Percentiles rank a stretch among this genome's conserved stretches.
Conservation (phyloP, 2,329 filamentous ascomycete species). For the Parafenestella ontariensis region DNA sequence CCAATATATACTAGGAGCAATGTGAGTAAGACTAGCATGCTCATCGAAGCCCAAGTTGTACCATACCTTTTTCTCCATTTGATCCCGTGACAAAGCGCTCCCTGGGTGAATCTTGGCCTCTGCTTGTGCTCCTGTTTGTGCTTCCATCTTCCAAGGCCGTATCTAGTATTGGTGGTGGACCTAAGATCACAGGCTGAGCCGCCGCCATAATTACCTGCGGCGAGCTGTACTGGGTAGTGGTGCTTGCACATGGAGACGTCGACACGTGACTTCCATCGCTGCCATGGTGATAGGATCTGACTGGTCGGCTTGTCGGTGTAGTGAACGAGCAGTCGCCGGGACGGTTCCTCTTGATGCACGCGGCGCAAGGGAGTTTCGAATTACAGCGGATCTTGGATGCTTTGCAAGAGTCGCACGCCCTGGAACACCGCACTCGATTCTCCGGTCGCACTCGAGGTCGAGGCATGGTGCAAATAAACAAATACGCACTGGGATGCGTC, state of each 20-base stretch:
- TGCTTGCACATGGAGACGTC: background rate
- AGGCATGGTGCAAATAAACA: background rate
- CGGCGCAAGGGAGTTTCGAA: background rate
- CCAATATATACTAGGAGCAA: background rate
- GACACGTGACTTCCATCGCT: background rate
- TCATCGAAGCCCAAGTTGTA: background rate
- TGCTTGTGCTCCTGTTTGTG: background rate
- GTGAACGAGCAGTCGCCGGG: background rate
- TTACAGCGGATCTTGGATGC: background rate
- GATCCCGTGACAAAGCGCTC: background rate
- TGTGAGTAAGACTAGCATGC: background rate
- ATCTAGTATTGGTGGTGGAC: background rate
- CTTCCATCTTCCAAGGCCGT: background rate
- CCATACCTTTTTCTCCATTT: background rate
- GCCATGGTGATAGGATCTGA: background rate
- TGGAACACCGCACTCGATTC: background rate
- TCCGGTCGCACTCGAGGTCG: background rate
- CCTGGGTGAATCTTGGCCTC: background rate
- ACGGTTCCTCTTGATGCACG: background rate
- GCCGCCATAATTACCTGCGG: background rate
- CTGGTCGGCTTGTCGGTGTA: background rate
- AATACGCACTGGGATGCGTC: background rate
- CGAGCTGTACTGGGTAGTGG: background rate
- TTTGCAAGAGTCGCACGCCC: background rate
- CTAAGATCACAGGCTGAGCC: background rate